Conservation (phyloP, 2,329 filamentous ascomycete genomes). For the Trichoderma guizhouense region DNA sequence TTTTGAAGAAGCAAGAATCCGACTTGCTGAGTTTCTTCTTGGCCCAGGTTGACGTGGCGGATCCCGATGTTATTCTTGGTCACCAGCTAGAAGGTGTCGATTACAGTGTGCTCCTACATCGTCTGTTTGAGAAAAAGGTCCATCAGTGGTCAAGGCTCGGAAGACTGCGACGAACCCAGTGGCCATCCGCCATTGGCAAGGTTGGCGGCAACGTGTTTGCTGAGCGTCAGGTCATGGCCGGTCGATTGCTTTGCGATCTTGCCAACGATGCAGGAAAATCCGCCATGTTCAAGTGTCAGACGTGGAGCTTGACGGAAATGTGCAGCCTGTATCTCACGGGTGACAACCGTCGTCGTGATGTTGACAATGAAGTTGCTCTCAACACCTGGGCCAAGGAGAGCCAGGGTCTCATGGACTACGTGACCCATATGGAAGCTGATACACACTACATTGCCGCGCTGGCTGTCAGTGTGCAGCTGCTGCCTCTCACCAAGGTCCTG, state of each 20-base stretch:
- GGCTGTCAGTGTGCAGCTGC: constrained; percentile 82
- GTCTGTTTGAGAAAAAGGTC: constrained; percentile 84
- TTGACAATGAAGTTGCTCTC: constrained; percentile 84
- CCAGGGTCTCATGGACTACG: constrained; percentile 85
- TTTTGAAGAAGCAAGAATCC: constrained; percentile 77
- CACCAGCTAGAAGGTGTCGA: constrained; percentile 98
- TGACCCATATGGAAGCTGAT: constrained; percentile 90
- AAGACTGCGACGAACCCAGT: constrained; percentile 74
- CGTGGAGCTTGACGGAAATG: constrained; percentile 98
- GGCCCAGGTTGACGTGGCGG: constrained; percentile 79
- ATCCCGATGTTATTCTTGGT: constrained; percentile 90
- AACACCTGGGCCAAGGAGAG: constrained; percentile 77
- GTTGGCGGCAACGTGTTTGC: constrained; percentile 87
- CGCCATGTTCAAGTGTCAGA: constrained; percentile 94
- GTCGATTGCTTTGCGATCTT: constrained; percentile 86
- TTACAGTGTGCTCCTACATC: constrained; percentile 83
- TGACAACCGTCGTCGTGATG: constrained; percentile 69
- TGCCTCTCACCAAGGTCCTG: constrained; percentile 89
- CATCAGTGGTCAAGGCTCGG: constrained; percentile 94
- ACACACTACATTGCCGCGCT: constrained; percentile 94
- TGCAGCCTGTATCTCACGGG: constrained; percentile 81
- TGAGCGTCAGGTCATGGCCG: constrained; percentile 84
- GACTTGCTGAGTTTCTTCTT: constrained; percentile 86
- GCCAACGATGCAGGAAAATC: constrained; percentile 97
- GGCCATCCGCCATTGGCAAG: constrained; percentile 84